Base-by-base conservation (phyloP, 768 basidiomycete genomes). In the Postia placenta region DNA sequence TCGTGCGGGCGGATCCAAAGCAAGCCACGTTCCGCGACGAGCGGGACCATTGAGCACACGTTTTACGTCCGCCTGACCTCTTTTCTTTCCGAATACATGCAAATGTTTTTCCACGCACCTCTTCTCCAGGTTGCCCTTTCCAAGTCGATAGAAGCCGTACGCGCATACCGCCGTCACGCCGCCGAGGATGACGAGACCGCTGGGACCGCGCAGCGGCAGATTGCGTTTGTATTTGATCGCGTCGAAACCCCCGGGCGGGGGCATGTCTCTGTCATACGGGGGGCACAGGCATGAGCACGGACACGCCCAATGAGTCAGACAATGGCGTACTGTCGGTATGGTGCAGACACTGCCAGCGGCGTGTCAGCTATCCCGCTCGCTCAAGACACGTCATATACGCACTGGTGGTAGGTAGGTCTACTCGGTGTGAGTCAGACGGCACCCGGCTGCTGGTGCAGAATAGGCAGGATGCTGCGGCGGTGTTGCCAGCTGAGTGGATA, bases 221-320 rank as follows among this genome's bases (percentile, higher is more conserved):
- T 94, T 95, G 57, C 95, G 87, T 69, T 92, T 94, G 79, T 97
- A 99, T 68, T 85, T 85, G 70, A 99, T 70, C 24, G 85, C 71
- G 64, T 90, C 92, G 69, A 95, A 99, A 2, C 95, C 95, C 53
- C 92, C 93, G 39, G 82, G 58, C 36, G 95, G 95, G 59, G 95
- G 95, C 83, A 99, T 87, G 64, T 99, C 95, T 70, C 94, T 96
- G 69, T n/a, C 50, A 50, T 45, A 43, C 38, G 48, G 23, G 43
- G 38, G 37, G 33, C 42, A 51, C 54, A 48, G 44, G 38, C 15
- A 49, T 45, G 27, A 30, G 38, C 20, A 50, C 37, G 42, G 39
- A 35, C 30, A 37, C 41, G 36, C 27, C 35, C n/a, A 48, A 50
- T 37, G 42, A 39, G 51, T 44, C 49, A 51, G 53, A 60, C 50